Percentiles rank a stretch among this genome's conserved stretches.
Conservation (phyloP, 305 asterid genomes). For the Petunia hybrid region DNA sequence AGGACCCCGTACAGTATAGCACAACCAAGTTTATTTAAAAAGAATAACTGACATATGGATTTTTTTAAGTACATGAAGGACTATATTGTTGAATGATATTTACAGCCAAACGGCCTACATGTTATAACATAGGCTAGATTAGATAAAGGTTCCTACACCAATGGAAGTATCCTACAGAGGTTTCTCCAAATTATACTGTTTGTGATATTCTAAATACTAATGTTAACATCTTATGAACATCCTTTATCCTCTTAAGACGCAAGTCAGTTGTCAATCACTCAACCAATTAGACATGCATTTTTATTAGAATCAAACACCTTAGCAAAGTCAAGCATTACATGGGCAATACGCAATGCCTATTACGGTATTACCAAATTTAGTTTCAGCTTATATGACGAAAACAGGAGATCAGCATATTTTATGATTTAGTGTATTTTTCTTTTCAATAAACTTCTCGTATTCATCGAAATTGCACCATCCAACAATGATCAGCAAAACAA, state of each 20-base stretch:
- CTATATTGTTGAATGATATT: neutral
- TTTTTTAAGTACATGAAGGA: neutral
- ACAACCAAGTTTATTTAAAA: constrained; percentile 1
- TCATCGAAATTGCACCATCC: neutral
- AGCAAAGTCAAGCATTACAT: neutral
- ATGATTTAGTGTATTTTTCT: neutral
- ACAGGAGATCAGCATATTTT: neutral
- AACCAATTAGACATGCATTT: neutral
- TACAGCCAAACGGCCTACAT: neutral
- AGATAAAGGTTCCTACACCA: neutral
- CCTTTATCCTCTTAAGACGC: neutral
- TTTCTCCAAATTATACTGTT: constrained; percentile 20
- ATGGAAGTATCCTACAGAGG: neutral
- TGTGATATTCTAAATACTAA: neutral
- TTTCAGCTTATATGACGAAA: too few species aligned
- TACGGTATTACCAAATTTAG: too few species aligned
- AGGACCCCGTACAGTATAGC: neutral
- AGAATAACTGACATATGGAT: neutral
- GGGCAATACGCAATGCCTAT: neutral
- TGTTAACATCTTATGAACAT: constrained; percentile 5
- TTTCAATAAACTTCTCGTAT: neutral
- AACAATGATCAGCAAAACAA: neutral
- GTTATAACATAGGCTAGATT: neutral
- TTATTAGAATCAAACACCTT: neutral
- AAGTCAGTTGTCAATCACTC: neutral